Conservation (phyloP, 352 stramenopile species). For the Pythium aristosporum region DNA sequence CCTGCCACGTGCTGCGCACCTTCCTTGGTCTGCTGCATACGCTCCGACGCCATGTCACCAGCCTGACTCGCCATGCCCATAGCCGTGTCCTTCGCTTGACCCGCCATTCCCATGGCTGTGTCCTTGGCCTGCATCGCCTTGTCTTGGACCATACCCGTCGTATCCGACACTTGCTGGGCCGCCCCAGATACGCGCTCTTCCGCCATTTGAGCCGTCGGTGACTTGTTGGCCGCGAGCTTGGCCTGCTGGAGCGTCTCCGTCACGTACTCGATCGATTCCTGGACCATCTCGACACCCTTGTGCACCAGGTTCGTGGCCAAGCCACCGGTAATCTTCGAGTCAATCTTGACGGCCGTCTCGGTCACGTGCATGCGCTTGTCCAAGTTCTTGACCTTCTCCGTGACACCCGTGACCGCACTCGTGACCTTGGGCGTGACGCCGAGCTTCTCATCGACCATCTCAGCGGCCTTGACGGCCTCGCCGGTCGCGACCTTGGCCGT, state of each 20-base stretch:
- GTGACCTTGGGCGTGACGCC: conserved; percentile 38
- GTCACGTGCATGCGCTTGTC: conserved; percentile 59
- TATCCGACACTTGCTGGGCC: conserved; percentile 23
- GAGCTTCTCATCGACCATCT: conserved; percentile 57
- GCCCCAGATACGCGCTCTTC: conserved; percentile 31
- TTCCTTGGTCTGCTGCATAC: conserved; percentile 25
- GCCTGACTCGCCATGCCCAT: conserved; percentile 26
- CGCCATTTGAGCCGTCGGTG: conserved; percentile 35
- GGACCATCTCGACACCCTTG: conserved; percentile 59
- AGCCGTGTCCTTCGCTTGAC: conserved; percentile 28
- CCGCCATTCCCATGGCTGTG: conserved; percentile 17
- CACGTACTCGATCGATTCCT: conserved; percentile 66
- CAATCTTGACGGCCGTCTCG: conserved; percentile 51
- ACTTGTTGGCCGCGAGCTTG: conserved; percentile 51
- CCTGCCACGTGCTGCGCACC: conserved; percentile 18
- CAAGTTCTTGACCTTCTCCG: conserved; percentile 49
- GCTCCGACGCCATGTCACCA: conserved; percentile 25
- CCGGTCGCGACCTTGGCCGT: conserved; percentile 40
- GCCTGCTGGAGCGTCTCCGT: conserved; percentile 60
- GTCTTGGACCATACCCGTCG: conserved; percentile 23
- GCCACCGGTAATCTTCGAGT: conserved; percentile 63
- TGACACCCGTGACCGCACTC: conserved; percentile 32
- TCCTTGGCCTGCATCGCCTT: conserved; percentile 25
- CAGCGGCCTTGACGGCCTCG: conserved; percentile 40
- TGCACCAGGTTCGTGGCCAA: conserved; percentile 49